Conservation (phyloP, 306 rosid species). For the Comarum palustre region DNA sequence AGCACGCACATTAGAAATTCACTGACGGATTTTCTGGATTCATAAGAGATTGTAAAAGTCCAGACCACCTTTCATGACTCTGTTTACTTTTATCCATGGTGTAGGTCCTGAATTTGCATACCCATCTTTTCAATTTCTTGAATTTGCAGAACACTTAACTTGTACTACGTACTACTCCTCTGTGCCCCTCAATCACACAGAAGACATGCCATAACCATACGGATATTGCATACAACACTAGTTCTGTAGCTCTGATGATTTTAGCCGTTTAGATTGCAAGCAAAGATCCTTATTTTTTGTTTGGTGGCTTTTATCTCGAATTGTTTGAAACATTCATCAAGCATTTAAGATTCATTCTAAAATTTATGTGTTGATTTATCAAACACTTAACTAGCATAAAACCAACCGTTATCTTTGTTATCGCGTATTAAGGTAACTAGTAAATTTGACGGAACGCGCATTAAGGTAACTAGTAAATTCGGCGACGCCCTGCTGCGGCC, state of each 20-base stretch:
- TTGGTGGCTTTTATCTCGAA: background rate
- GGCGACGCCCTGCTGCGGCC: no score
- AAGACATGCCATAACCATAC: background rate
- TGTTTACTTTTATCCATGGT: constrained; percentile 1
- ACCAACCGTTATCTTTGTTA: background rate
- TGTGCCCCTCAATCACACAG: background rate
- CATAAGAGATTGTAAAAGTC: background rate
- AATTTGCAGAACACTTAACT: background rate
- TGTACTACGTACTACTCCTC: background rate
- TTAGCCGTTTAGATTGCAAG: background rate
- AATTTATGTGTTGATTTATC: background rate
- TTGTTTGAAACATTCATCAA: background rate
- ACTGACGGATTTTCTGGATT: background rate
- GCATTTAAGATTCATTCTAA: background rate
- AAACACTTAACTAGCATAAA: background rate
- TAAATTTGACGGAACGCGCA: no score
- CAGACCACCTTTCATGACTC: background rate
- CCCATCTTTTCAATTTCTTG: background rate
- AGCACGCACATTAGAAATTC: constrained; percentile 2
- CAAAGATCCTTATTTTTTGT: background rate
- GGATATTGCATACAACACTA: background rate
- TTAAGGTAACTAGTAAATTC: background rate
- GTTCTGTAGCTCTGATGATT: background rate
- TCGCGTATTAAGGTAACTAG: background rate
- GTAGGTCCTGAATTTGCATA: background rate